Conservation (phyloP, 257 asterid genomes). For the Solanum lycopersicoides region DNA sequence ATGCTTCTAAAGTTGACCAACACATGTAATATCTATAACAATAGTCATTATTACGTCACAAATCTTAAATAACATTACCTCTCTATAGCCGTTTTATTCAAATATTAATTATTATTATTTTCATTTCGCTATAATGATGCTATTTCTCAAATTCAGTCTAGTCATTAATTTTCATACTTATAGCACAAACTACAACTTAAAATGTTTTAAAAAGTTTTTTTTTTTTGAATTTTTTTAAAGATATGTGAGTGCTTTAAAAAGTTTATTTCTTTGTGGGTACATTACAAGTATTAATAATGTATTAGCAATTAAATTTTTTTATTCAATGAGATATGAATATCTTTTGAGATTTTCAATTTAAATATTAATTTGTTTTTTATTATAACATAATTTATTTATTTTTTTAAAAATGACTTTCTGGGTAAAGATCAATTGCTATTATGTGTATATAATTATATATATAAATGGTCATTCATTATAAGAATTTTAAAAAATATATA, state of each 20-base stretch:
- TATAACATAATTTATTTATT: no score
- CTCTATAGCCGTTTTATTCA: no score
- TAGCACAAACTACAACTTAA: neutral
- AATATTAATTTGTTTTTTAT: no score
- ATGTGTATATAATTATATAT: neutral
- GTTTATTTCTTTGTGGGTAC: neutral
- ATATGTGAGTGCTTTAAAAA: neutral
- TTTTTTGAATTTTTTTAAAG: no score
- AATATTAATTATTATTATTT: no score
- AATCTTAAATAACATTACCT: neutral
- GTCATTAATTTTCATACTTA: no score
- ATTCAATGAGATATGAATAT: neutral
- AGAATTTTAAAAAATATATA: no score
- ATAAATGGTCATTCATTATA: no score
- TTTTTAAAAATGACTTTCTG: neutral
- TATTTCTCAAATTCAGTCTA: no score
- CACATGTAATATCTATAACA: no score
- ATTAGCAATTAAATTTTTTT: neutral
- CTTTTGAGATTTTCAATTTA: neutral
- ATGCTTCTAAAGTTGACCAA: no score
- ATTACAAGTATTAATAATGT: neutral
- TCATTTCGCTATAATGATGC: neutral
- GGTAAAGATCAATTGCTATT: neutral
- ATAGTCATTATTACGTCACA: neutral
- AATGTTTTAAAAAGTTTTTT: no score